Evolutionary conservation across 2,329 filamentous ascomycete genomes (phyloP).

Genomic region (Talaromyces sp.): DNA sequence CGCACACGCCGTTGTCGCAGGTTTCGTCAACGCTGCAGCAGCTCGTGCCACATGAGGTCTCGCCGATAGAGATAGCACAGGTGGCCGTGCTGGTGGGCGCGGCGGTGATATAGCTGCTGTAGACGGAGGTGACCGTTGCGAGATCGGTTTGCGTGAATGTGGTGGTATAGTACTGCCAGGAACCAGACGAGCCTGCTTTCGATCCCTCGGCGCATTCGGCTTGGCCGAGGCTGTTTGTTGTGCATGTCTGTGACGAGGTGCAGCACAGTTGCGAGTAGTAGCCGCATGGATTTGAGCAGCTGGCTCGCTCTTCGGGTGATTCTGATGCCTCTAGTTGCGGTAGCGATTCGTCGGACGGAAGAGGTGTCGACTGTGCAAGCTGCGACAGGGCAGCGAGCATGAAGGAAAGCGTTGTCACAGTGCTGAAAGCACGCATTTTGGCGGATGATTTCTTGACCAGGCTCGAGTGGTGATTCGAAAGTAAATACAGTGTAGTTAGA

Average conservation of each 20-base stretch:
- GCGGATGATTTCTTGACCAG: conserved; percentile 1
- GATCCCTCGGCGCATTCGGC: conserved; percentile 39
- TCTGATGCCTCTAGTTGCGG: not conserved
- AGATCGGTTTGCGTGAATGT: conserved; percentile 52
- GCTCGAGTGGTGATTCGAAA: not conserved
- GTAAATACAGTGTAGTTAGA: not conserved
- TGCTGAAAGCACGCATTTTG: conserved; percentile 22
- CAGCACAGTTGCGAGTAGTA: conserved; percentile 49
- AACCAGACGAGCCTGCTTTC: conserved; percentile 14
- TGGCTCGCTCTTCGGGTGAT: conserved; percentile 23
- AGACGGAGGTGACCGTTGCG: conserved; percentile 49
- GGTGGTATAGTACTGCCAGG: conserved; percentile 53
- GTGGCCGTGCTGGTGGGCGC: conserved; percentile 20
- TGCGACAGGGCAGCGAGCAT: conserved; percentile 21
- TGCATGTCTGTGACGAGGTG: conserved; percentile 39
- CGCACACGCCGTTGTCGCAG: conserved; percentile 36
- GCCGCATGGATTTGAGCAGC: conserved; percentile 48
- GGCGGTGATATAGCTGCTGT: conserved; percentile 38
- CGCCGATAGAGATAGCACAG: conserved; percentile 44
- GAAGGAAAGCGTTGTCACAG: conserved; percentile 20
- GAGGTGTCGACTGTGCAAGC: conserved; percentile 24
- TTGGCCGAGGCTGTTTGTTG: conserved; percentile 43
- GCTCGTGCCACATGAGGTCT: conserved; percentile 37
- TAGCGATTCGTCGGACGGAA: conserved; percentile 17
- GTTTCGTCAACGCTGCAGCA: conserved; percentile 42